Base-by-base conservation (phyloP, 768 basidiomycete genomes). In the Lanmaoa pseudosensibilis region DNA sequence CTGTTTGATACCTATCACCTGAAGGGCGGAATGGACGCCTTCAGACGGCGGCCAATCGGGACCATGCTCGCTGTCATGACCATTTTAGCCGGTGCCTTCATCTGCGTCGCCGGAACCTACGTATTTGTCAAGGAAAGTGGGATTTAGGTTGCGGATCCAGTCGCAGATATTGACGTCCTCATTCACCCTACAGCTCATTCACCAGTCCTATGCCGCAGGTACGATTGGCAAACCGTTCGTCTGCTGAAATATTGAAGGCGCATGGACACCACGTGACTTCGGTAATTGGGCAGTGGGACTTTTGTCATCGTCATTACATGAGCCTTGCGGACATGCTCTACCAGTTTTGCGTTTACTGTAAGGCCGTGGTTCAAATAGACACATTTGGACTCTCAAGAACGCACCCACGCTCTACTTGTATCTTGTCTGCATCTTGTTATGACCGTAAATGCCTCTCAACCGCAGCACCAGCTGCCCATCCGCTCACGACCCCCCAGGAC, bases 401-500 rank as follows among this genome's bases (percentile, higher is more conserved):
- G 41, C 55, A 27, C 38, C 12, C 33, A 34, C 56, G 15, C 32
- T 16, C 40, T 27, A 6, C 47, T 48, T 51, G 59, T 45, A 40
- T 46, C 43, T 45, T 34, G 21, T 47, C 36, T 23, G 7, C 37
- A n/a, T 30, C 19, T 37, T 43, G 32, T 54, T 25, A 67, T 73
- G 73, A 60, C 71, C 38, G 5, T 58, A 34, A 37, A 52, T 32
- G 32, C 47, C 38, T 33, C 49, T 19, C 49, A 51, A 45, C 56
- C 62, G 27, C 70, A 58, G 38, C 72, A 85, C 67, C 70, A 77
- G 18, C 61, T 85, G 23, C 81, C 83, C 23, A 85, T 90, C 46
- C 61, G 73, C 48, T 64, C 72, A 50, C 83, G 88, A 25, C 82
- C 83, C 10, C 73, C 77, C 2, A 72, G 73, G 47, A 70, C 86